Conservation (phyloP, 805 yeast species). For the Ogataea trehalophila region DNA sequence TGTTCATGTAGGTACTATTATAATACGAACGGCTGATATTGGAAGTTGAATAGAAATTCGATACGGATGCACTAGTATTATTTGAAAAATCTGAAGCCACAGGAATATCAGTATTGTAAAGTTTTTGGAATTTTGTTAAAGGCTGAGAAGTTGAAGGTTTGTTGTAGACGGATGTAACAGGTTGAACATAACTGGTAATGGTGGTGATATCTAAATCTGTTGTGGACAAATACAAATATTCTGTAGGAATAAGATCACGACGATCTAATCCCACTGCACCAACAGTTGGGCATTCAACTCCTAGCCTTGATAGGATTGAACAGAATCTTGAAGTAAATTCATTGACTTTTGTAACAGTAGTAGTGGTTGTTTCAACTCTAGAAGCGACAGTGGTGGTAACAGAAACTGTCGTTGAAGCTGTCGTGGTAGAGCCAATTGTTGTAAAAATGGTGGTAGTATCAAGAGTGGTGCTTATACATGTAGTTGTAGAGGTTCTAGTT, state of each 20-base stretch:
- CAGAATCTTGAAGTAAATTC: conserved; percentile 18
- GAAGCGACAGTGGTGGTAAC: conserved; percentile 6
- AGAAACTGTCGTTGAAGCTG: conserved; percentile 4
- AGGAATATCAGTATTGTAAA: background rate
- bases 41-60: background rate
- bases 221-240: background rate
- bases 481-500: background rate
- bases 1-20: no score
- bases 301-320: conserved; percentile 14
- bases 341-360: conserved; percentile 10
- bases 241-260: conserved; percentile 6
- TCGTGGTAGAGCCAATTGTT: conserved; percentile 3
- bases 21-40: no score
- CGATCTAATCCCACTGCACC: conserved; percentile 1
- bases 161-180: no score
- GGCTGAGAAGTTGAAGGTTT: no score
- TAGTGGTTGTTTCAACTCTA: conserved; percentile 6
- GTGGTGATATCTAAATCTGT: background rate
- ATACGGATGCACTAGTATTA: background rate
- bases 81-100: background rate
- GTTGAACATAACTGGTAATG: no score
- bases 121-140: no score
- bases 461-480: background rate
- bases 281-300: conserved; percentile 14
- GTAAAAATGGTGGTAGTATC: conserved; percentile 6